Conservation (phyloP, 352 stramenopile species). For the Albugo laibachii region DNA sequence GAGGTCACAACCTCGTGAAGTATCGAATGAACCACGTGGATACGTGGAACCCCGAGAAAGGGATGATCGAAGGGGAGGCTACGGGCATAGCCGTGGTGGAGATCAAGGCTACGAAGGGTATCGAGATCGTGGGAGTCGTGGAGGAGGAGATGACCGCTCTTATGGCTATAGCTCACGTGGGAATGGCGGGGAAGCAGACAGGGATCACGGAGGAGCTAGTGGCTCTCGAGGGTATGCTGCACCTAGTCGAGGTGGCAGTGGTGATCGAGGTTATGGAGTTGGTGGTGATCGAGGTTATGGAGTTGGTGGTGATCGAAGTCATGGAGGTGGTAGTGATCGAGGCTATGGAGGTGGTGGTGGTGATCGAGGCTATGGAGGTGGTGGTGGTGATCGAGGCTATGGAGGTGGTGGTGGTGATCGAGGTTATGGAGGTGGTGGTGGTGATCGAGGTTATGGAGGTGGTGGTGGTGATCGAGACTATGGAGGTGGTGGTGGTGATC, state of each 20-base stretch:
- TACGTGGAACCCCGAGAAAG: background rate
- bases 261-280: background rate
- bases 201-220: conserved; percentile 2
- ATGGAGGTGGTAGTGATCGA: conserved; percentile 6
- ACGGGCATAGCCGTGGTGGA: background rate
- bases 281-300: conserved; percentile 1
- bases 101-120: conserved; percentile 12
- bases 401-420: conserved; percentile 13
- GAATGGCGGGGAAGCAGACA: conserved; percentile 6
- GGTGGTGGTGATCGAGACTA: conserved; percentile 3
- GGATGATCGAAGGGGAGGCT: conserved; percentile 1
- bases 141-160: conserved; percentile 6
- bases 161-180: conserved; percentile 17
- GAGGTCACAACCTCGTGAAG: too few relatives aligned
- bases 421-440: conserved; percentile 1
- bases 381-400: background rate
- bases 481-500: conserved; percentile 4
- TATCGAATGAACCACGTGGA: background rate
- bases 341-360: conserved; percentile 12
- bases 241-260: conserved; percentile 2
- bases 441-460: background rate
- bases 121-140: background rate
- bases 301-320: conserved; percentile 6
- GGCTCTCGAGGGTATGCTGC: conserved; percentile 5
- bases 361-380: background rate